These are phyloP conservation scores for Quaeritorhiza haematococci DNA, from an alignment of 371 early-diverging fungal species.

Conservation along the genomic window DNA sequence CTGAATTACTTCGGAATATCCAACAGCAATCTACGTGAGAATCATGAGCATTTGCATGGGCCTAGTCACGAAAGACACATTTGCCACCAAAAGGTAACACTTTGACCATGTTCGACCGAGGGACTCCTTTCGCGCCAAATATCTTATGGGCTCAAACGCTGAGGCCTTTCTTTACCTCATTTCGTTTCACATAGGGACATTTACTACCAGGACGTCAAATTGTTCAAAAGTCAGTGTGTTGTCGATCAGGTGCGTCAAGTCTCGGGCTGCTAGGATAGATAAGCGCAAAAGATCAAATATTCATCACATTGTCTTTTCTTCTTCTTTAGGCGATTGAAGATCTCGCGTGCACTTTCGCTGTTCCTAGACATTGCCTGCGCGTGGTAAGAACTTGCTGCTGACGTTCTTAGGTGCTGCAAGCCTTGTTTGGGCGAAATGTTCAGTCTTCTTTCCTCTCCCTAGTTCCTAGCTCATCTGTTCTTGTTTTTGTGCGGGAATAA, in stretches of 20 bases:
- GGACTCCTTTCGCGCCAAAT: not conserved
- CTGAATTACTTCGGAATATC: no score
- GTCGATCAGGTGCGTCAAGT: conserved; percentile 19
- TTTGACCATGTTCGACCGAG: not conserved
- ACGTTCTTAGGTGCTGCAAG: no score
- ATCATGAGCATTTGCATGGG: conserved; percentile 6
- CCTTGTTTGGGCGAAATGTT: no score
- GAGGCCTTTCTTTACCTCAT: no score
- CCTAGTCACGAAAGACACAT: not conserved
- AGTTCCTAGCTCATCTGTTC: no score
- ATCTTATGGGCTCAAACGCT: no score
- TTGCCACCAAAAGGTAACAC: conserved; percentile 16
- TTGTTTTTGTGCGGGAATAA: no score
- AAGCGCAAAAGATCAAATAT: not conserved
- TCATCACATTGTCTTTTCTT: not conserved
- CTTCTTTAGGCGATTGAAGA: conserved; percentile 13
- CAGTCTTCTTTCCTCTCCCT: no score
- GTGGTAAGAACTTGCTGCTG: conserved; percentile 14
- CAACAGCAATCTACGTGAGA: conserved; percentile 7
- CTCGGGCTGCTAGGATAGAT: no score
- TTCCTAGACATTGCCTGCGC: conserved; percentile 10
- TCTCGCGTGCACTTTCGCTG: conserved; percentile 15
- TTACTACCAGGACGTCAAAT: conserved; percentile 13
- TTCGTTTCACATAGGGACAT: conserved; percentile 7
- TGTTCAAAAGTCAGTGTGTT: conserved; percentile 7